These are phyloP conservation scores for Clavariopsis aquatica DNA, from an alignment of 495 filamentous ascomycete species.

Conservation along the genomic window DNA sequence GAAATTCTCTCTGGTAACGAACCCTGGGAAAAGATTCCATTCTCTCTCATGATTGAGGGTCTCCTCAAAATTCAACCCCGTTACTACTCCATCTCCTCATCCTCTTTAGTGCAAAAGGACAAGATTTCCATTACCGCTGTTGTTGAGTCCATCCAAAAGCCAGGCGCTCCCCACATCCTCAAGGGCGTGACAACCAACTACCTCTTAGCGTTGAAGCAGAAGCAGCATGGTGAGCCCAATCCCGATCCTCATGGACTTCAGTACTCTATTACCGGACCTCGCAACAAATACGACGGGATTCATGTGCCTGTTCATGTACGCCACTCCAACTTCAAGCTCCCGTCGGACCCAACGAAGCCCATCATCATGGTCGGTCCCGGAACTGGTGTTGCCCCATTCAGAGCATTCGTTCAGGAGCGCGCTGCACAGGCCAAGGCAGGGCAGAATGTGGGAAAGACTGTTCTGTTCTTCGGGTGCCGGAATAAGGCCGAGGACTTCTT, in stretches of 20 bases:
- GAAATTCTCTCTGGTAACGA: constrained; percentile 67
- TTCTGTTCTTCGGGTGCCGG: constrained; percentile 95
- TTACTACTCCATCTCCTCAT: constrained; percentile 99
- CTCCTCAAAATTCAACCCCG: constrained; percentile 93
- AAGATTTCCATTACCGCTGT: constrained; percentile 94
- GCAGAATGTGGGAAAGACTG: constrained; percentile 80
- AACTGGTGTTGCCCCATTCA: constrained; percentile 95
- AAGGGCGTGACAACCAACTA: constrained; percentile 98
- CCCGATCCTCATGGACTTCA: constrained; percentile 85
- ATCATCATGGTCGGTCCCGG: constrained; percentile 96
- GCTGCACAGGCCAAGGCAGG: constrained; percentile 76
- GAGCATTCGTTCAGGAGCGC: constrained; percentile 92
- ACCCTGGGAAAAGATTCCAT: constrained; percentile 81
- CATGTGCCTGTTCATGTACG: constrained; percentile 95
- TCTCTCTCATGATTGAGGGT: constrained; percentile 93
- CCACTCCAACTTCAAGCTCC: constrained; percentile 99
- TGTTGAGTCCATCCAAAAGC: constrained; percentile 78
- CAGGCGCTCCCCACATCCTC: constrained; percentile 77
- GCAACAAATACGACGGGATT: constrained; percentile 96
- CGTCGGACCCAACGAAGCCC: constrained; percentile 89
- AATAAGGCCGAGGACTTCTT: constrained; percentile 84
- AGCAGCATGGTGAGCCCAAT: constrained; percentile 86
- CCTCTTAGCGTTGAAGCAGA: constrained; percentile 91
- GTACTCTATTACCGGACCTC: constrained; percentile 85
- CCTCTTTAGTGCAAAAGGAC: constrained; percentile 88